Conservation (phyloP, 306 rosid species). For the Sophora flavescens region DNA sequence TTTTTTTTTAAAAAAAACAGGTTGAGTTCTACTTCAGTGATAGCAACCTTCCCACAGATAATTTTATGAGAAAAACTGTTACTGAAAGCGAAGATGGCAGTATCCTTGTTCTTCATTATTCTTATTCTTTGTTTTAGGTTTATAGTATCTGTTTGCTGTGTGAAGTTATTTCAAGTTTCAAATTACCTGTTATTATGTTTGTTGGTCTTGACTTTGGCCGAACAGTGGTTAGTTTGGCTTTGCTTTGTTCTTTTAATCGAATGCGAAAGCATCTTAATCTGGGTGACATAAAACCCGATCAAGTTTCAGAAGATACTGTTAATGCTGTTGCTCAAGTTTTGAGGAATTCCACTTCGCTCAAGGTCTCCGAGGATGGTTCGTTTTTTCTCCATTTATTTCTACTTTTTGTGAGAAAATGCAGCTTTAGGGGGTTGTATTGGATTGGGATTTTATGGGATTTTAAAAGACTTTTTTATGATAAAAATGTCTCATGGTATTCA, state of each 20-base stretch:
- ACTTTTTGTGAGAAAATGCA: background rate
- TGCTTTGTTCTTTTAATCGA: slow-evolving; percentile 83
- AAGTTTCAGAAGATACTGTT: slow-evolving; percentile 58
- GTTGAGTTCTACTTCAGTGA: slow-evolving; percentile 96
- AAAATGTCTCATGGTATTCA: too few species aligned
- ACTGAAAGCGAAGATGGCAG: slow-evolving; percentile 78
- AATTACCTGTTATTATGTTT: background rate
- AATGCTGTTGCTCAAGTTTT: slow-evolving; percentile 80
- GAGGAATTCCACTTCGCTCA: slow-evolving; percentile 61
- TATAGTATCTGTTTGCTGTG: background rate
- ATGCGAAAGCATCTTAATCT: slow-evolving; percentile 78
- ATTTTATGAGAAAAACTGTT: slow-evolving; percentile 66
- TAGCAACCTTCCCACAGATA: slow-evolving; percentile 87
- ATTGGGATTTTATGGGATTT: too few species aligned
- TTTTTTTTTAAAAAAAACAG: slow-evolving; percentile 33
- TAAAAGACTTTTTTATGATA: too few species aligned
- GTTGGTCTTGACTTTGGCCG: slow-evolving; percentile 59
- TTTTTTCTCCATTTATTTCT: slow-evolving; percentile 7
- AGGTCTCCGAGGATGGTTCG: slow-evolving; percentile 88
- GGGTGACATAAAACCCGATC: slow-evolving; percentile 67
- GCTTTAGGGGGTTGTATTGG: too few species aligned
- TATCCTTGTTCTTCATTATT: slow-evolving; percentile 62
- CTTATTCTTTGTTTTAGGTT: background rate
- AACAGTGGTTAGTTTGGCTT: slow-evolving; percentile 78
- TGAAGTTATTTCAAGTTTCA: background rate